phyloP scores from a whole-genome alignment of 2,329 filamentous ascomycete genomes.

The Fonsecaea pugnacius region DNA sequence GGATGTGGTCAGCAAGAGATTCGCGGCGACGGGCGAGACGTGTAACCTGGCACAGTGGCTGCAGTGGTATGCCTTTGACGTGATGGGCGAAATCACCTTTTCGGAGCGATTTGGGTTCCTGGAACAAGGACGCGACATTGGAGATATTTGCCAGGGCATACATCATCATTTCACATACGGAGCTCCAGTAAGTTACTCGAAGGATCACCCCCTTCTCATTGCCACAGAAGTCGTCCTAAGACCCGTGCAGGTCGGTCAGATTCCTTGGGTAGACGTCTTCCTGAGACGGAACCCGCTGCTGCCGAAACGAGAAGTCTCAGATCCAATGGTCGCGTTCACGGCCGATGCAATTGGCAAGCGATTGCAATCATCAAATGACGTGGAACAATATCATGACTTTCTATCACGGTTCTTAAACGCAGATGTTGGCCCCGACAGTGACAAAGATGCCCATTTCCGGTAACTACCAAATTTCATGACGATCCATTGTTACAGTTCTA shows the following conservation, averaged over 20 bases:
- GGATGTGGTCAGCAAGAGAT: slow-evolving; percentile 18
- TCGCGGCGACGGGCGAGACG: slow-evolving; percentile 20
- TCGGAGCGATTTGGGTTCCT: slow-evolving; percentile 43
- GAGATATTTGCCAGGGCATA: slow-evolving; percentile 48
- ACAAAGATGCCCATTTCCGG: slow-evolving; percentile 3
- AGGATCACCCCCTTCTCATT: no score
- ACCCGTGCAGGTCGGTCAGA: slow-evolving; percentile 29
- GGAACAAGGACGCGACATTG: slow-evolving; percentile 39
- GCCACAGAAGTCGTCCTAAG: neutral
- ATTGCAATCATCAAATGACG: neutral
- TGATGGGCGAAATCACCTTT: slow-evolving; percentile 42
- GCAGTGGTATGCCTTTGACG: slow-evolving; percentile 45
- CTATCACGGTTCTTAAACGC: neutral
- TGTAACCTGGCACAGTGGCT: slow-evolving; percentile 43
- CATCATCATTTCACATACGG: slow-evolving; percentile 44
- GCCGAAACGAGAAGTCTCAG: slow-evolving; percentile 39
- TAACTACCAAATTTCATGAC: neutral
- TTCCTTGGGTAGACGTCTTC: slow-evolving; percentile 50
- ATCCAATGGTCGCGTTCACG: slow-evolving; percentile 16
- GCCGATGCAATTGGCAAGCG: neutral
- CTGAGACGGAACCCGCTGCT: slow-evolving; percentile 35
- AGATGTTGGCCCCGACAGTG: slow-evolving; percentile 5
- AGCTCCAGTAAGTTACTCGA: neutral
- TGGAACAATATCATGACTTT: neutral
- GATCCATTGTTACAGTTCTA: neutral